phyloP scores from a whole-genome alignment of 2,329 filamentous ascomycete genomes.

The Dryadomyces quercus-mongolicae region DNA sequence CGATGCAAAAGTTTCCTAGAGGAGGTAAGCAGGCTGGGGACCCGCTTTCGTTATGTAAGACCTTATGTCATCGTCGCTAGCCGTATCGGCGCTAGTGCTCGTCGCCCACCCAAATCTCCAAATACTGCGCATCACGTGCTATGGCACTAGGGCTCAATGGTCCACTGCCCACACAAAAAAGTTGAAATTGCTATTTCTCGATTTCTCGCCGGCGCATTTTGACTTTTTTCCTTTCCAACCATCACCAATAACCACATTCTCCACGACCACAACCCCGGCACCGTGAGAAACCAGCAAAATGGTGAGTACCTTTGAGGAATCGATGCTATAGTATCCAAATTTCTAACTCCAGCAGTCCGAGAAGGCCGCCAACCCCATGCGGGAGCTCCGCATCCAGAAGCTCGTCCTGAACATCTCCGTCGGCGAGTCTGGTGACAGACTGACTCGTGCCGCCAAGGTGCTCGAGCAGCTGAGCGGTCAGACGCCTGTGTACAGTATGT shows the following conservation, averaged over 20 bases:
- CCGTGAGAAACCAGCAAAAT: slow-evolving; percentile 19
- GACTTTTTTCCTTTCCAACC: not conserved
- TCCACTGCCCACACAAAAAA: slow-evolving; percentile 8
- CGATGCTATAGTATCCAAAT: slow-evolving; percentile 3
- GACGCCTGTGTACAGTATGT: slow-evolving; percentile 92
- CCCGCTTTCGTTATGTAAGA: not conserved
- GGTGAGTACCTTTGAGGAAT: slow-evolving; percentile 17
- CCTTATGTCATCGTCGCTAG: not conserved
- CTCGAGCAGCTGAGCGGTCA: slow-evolving; percentile 99
- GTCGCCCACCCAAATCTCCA: slow-evolving; percentile 7
- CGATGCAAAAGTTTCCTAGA: slow-evolving; percentile 3
- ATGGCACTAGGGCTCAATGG: slow-evolving; percentile 5
- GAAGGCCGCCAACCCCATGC: slow-evolving; percentile 96
- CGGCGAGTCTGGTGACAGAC: slow-evolving; percentile 99
- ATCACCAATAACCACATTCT: slow-evolving; percentile 5
- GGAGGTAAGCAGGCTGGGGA: not conserved
- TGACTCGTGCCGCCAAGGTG: slow-evolving; percentile 99
- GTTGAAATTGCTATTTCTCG: slow-evolving; percentile 1
- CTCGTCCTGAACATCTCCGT: slow-evolving; percentile 99
- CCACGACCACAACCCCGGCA: slow-evolving; percentile 4
- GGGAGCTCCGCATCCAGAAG: slow-evolving; percentile 98
- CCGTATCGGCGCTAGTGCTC: not conserved
- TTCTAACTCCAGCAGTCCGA: slow-evolving; percentile 44
- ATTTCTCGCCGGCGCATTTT: not conserved
- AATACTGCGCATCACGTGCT: slow-evolving; percentile 4